phyloP scores from a whole-genome alignment of 2,329 filamentous ascomycete species.

The Lachnellula subtilissima region DNA sequence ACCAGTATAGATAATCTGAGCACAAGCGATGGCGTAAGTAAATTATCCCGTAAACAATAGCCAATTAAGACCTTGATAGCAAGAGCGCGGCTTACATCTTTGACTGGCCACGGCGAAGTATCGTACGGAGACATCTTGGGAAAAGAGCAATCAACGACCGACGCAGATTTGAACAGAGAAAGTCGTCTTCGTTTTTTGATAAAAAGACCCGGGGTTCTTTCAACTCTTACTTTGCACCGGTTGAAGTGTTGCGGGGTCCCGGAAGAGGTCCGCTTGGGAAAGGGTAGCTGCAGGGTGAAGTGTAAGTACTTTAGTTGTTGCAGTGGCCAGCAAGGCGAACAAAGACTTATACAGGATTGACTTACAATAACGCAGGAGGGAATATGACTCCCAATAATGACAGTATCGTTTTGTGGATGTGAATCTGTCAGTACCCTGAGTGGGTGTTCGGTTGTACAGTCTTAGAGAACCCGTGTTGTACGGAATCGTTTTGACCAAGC shows the following conservation, averaged over 20 bases:
- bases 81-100: slow-evolving; percentile 38
- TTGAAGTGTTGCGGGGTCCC: slow-evolving; percentile 12
- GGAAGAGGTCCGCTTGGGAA: slow-evolving; percentile 10
- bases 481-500: background rate
- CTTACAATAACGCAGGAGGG: background rate
- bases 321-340: background rate
- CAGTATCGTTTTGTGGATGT: background rate
- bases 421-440: background rate
- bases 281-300: slow-evolving; percentile 18
- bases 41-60: background rate
- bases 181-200: background rate
- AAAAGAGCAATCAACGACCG: background rate
- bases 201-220: background rate
- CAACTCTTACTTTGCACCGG: slow-evolving; percentile 2
- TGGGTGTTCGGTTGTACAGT: background rate
- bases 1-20: slow-evolving; percentile 76
- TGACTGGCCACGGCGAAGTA: slow-evolving; percentile 45
- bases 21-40: slow-evolving; percentile 8
- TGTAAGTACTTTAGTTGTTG: slow-evolving; percentile 10
- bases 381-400: background rate
- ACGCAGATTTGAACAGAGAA: background rate
- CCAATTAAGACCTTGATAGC: background rate
- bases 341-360: background rate
- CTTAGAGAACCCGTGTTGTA: background rate
- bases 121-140: slow-evolving; percentile 39